Evolutionary conservation across 83 land plant genomes (phyloP).

Genomic region (Picea abies): DNA sequence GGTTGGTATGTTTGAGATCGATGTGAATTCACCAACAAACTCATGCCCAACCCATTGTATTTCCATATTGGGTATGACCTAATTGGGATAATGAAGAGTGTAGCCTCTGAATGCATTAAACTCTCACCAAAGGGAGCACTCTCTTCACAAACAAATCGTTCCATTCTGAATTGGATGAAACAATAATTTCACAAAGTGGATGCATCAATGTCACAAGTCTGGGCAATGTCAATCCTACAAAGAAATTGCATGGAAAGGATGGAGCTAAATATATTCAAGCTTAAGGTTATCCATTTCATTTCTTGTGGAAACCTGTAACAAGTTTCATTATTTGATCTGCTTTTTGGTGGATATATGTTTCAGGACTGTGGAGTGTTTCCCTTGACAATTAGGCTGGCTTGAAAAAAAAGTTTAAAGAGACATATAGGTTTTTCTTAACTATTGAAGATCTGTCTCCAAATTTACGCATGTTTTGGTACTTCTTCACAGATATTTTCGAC

Average conservation of each 20-base stretch:
- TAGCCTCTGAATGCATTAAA: too few relatives aligned
- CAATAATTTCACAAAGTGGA: too few relatives aligned
- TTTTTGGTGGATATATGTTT: conserved; percentile 66
- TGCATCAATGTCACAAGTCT: too few relatives aligned
- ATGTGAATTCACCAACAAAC: too few relatives aligned
- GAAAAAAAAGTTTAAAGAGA: conserved; percentile 63
- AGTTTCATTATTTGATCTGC: conserved; percentile 63
- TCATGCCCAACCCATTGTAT: too few relatives aligned
- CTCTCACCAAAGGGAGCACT: too few relatives aligned
- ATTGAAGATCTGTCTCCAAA: conserved; percentile 92
- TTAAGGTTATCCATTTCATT: conserved; percentile 4
- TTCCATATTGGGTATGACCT: too few relatives aligned
- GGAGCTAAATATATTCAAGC: conserved; percentile 1
- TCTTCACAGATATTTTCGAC: conserved; percentile 96
- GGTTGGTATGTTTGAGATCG: too few relatives aligned
- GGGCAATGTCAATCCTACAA: too few relatives aligned
- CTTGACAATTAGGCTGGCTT: conserved; percentile 61
- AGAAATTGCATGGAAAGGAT: neutral
- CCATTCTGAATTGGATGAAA: too few relatives aligned
- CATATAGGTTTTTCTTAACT: conserved; percentile 84
- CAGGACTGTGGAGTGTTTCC: conserved; percentile 57
- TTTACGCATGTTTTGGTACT: conserved; percentile 92
- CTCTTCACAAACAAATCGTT: too few relatives aligned
- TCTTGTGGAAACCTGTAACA: conserved; percentile 46
- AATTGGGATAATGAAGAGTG: too few relatives aligned